Base-by-base conservation (phyloP, 176 grass and related monocot genomes). In the Tillandsia fasciculata region DNA sequence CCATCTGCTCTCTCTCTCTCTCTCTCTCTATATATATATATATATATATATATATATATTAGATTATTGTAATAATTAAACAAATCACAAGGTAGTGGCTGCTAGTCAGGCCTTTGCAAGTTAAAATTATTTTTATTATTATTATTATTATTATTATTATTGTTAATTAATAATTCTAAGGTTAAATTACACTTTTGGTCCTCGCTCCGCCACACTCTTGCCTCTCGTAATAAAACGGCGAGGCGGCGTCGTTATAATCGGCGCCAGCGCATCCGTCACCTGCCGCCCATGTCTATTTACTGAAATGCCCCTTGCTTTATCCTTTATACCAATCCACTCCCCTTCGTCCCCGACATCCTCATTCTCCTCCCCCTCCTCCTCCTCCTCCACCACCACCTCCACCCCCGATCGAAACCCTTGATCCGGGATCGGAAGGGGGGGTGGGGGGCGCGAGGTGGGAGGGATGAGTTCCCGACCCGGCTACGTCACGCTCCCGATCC, bases 401-500 rank as follows among this genome's bases (percentile, higher is more conserved):
- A 23, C 48, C n/a, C 56, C 18, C 15, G 15, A 61, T n/a, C 12
- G 22, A 61, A 61, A 61, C 56, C 56, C 56, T 61, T 20, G 56
- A 15, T 23, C 56, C 6, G 56, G 22, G 56, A 61, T 23, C 56
- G 15, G 56, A 51, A 2, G 48, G 6, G 28, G 27, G 33, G 51
- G 29, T 1, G 48, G 6, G 28, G 27, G 33, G 51, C 22, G 11
- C 12, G 33, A 9, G 17, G 77, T n/a, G 64, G 58, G 51, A 75
- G 15, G 66, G 81, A 91, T 72, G 87, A 82, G 66, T 71, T 42
- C 33, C 33, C 79, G 68, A 49, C 86, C 71, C 26, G 94, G 89
- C 13, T 93, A 99, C 87, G 71, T 99, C 59, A 99, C 94, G 64
- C 77, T 93, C 67, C 89, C 94, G 27, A 93, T 99, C 74, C 26